Base-by-base conservation (phyloP, 1,139 yeast species). In the Yamadazyma trypodendri region DNA sequence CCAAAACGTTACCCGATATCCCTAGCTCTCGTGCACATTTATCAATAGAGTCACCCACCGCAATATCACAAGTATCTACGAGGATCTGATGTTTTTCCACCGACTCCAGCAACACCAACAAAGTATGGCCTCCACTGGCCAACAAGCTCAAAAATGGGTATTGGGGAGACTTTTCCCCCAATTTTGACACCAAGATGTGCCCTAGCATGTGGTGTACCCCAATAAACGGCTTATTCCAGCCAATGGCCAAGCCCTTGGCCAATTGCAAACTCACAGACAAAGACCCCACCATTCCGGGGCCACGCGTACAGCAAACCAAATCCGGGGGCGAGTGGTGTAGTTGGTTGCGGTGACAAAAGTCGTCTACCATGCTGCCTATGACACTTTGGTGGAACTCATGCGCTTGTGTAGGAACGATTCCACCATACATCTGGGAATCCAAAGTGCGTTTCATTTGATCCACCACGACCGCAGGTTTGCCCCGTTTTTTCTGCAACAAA, bases 201-300 rank as follows among this genome's bases (percentile, higher is more conserved):
- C 96, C 98, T 38, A 92, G 67, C 98, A 92, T 92, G 54, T 94
- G 98, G 54, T 94, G 96, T 0, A 92, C 96, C 0, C 97, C 97
- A 1, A 92, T 66, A 18, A 88, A 54, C 0, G 97, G 97, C 3
- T 69, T 74, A 18, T 73, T 61, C 84, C 89, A 84, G 0, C 89
- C 97, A 0, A 84, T 66, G 0, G 90, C 67, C 13, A 92, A 63
- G 0, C 97, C 98, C 51, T 88, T 85, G 0, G 95, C 96, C 30
- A 88, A 63, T 51, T 85, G 94, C 29, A 86, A 68, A 2, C 97
- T 94, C 0, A 88, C 84, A 12, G 88, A 75, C 15, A 92, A 65
- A 0, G 95, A 84, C 0, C 97, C 97, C 12, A 82, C 76, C 97
- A 94, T 89, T 0, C 99, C 99, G 0, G 99, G 99, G 0, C 99